A percentile compares a stretch with the other conserved stretches of the same genome.
Conservation (phyloP, 2,329 filamentous ascomycete genomes). For the Colletotrichum cordylinicola region DNA sequence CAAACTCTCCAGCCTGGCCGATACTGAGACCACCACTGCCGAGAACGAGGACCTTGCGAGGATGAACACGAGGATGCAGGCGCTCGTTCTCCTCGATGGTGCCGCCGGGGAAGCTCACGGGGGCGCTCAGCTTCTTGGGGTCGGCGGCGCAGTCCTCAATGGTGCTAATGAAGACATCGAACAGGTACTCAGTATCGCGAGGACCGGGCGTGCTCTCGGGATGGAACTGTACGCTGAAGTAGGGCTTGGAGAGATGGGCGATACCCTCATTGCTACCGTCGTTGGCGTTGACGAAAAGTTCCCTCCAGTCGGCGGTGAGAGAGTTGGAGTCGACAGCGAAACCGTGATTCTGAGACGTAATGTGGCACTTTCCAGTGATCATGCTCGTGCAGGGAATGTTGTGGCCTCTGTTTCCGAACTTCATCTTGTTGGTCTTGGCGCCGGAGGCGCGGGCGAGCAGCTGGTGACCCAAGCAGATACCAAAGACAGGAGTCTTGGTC, state of each 20-base stretch:
- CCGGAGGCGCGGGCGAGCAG: slow-evolving; percentile 88
- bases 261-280: slow-evolving; percentile 99
- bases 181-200: slow-evolving; percentile 93
- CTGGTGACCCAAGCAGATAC: slow-evolving; percentile 96
- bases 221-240: slow-evolving; percentile 99
- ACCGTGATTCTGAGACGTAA: slow-evolving; percentile 98
- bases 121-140: slow-evolving; percentile 68
- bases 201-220: slow-evolving; percentile 96
- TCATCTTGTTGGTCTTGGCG: slow-evolving; percentile 91
- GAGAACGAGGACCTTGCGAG: slow-evolving; percentile 94
- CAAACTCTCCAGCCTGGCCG: slow-evolving; percentile 97
- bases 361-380: slow-evolving; percentile 95
- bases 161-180: slow-evolving; percentile 93
- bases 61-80: slow-evolving; percentile 77
- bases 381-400: slow-evolving; percentile 98
- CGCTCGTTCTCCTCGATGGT: slow-evolving; percentile 79
- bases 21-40: slow-evolving; percentile 96
- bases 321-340: slow-evolving; percentile 86
- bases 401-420: slow-evolving; percentile 98
- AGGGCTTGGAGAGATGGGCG: slow-evolving; percentile 81
- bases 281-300: slow-evolving; percentile 97
- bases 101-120: slow-evolving; percentile 88
- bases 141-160: slow-evolving; percentile 76
- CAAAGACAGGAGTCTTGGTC: slow-evolving; percentile 87
- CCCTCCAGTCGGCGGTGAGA: slow-evolving; percentile 81